Percentiles rank a stretch among this genome's conserved stretches.
Conservation (phyloP, 2,329 filamentous ascomycete species). For the Phialocephala subalpina region DNA sequence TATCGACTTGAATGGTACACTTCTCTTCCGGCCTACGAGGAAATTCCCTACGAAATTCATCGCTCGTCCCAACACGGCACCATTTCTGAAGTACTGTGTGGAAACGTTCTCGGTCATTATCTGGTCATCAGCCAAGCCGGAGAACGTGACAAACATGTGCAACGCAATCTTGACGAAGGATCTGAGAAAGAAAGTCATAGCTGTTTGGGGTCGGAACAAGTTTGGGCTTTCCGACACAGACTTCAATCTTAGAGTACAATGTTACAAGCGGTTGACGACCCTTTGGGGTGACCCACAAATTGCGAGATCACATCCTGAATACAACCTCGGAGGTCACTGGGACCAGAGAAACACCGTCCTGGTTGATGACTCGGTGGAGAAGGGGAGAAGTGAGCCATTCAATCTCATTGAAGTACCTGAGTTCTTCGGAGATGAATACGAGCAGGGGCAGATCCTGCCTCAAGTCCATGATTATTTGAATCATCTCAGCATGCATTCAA, state of each 20-base stretch:
- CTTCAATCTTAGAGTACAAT: conserved; percentile 77
- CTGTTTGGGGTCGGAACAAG: conserved; percentile 80
- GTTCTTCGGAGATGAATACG: conserved; percentile 62
- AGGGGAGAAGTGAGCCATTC: conserved; percentile 82
- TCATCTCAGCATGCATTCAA: conserved; percentile 57
- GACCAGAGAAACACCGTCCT: conserved; percentile 87
- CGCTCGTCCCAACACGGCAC: conserved; percentile 69
- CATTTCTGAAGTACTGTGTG: conserved; percentile 79
- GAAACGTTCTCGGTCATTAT: conserved; percentile 81
- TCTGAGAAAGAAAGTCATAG: conserved; percentile 65
- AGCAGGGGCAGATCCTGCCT: conserved; percentile 55
- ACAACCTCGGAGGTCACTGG: conserved; percentile 61
- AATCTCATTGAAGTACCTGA: conserved; percentile 86
- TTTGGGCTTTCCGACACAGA: conserved; percentile 72
- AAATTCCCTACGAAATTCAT: conserved; percentile 61
- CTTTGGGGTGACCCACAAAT: conserved; percentile 70
- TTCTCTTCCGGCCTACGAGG: conserved; percentile 74
- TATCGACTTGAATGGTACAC: conserved; percentile 92
- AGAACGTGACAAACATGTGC: conserved; percentile 77
- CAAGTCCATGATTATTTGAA: conserved; percentile 71
- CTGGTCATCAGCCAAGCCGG: conserved; percentile 85
- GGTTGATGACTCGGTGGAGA: conserved; percentile 84
- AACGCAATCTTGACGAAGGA: conserved; percentile 65
- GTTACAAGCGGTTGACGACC: conserved; percentile 83
- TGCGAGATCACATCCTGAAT: conserved; percentile 53